phyloP scores from a whole-genome alignment of 2,329 filamentous ascomycete genomes.

The Hypoxylon sp. region DNA sequence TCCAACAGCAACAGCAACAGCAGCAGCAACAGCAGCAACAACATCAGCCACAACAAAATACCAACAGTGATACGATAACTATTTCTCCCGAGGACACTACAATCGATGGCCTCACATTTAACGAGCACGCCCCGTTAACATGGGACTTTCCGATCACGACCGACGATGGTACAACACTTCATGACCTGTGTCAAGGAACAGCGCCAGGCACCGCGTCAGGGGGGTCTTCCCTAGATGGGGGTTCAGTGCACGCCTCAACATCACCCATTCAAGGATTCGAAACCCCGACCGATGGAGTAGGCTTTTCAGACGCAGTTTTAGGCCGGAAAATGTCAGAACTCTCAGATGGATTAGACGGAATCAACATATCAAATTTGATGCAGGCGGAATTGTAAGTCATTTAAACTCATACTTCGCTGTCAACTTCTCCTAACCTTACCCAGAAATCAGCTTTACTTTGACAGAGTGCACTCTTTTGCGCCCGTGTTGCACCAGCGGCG shows the following conservation, averaged over 20 bases:
- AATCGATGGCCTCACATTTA: conserved; percentile 37
- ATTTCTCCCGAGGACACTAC: conserved; percentile 31
- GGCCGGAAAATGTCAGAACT: conserved; percentile 35
- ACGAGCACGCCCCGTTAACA: conserved; percentile 32
- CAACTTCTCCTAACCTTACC: conserved; percentile 1
- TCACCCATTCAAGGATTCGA: conserved; percentile 44
- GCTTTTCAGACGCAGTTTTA: conserved; percentile 30
- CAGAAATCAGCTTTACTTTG: conserved; percentile 46
- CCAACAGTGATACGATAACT: conserved; percentile 23
- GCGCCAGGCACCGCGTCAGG: conserved; percentile 29
- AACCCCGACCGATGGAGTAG: conserved; percentile 32
- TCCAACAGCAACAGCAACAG: conserved; percentile 39
- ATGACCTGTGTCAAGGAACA: conserved; percentile 34
- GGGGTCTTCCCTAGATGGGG: conserved; percentile 39
- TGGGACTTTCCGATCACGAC: conserved; percentile 42
- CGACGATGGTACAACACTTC: conserved; percentile 31
- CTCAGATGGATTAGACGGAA: conserved; percentile 39
- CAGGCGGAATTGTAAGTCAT: conserved; percentile 44
- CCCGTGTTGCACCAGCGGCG: conserved; percentile 43
- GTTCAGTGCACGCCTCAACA: conserved; percentile 40
- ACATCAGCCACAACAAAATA: conserved; percentile 15
- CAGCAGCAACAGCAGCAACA: conserved; percentile 22
- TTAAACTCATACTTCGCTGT: not conserved
- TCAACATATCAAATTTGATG: conserved; percentile 45
- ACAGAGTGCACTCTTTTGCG: conserved; percentile 42